Percentiles rank a stretch among this genome's conserved stretches.
phyloP scores from a whole-genome alignment of 2,329 filamentous ascomycete genomes.

The Phaeosphaeriaceae sp. region DNA sequence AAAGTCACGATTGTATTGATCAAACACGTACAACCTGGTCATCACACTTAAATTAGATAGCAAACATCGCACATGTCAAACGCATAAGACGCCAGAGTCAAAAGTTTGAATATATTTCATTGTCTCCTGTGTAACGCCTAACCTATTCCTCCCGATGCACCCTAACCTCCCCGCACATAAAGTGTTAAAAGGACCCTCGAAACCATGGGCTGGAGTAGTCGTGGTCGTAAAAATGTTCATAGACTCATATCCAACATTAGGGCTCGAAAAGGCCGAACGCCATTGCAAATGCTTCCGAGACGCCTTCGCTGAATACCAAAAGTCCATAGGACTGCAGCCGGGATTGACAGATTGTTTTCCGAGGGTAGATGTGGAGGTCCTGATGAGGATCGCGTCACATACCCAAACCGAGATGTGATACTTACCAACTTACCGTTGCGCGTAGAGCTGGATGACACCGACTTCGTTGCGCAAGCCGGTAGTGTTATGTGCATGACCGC shows the following conservation, averaged over 20 bases:
- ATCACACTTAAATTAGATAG: no score
- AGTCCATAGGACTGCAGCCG: slow-evolving; percentile 27
- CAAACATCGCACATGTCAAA: no score
- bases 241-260: slow-evolving; percentile 26
- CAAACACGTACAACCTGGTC: no score
- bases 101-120: no score
- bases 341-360: slow-evolving; percentile 28
- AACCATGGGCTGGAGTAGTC: slow-evolving; percentile 4
- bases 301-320: slow-evolving; percentile 33
- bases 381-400: slow-evolving; percentile 46
- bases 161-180: no score
- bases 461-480: slow-evolving; percentile 49
- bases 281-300: slow-evolving; percentile 40
- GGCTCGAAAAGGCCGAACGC: slow-evolving; percentile 34
- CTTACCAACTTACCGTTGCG: slow-evolving; percentile 52
- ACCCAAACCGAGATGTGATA: slow-evolving; percentile 49
- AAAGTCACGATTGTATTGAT: no score
- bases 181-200: slow-evolving; percentile 2
- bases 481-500: slow-evolving; percentile 19
- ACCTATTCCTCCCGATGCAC: no score
- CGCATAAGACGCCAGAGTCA: no score
- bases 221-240: slow-evolving; percentile 18
- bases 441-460: slow-evolving; percentile 45
- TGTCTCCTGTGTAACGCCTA: no score
- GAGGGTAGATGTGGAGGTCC: slow-evolving; percentile 43